Base-by-base conservation (phyloP, 257 asterid genomes). In the Salvia miltiorrhiza region DNA sequence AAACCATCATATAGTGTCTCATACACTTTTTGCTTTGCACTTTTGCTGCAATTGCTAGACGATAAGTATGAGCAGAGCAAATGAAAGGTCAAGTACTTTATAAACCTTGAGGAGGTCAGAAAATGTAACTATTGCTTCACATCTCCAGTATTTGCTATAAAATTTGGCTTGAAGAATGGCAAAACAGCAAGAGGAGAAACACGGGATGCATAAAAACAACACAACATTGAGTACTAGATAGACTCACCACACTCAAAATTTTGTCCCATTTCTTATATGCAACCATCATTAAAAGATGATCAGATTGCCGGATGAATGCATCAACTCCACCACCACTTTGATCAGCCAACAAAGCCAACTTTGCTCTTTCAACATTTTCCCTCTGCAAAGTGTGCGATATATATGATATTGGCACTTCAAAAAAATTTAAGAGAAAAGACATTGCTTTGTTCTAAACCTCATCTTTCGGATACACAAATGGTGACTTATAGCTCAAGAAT, bases 401-500 rank as follows among this genome's bases (percentile, higher is more conserved):
- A 78, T 4, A 66, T 43, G 26, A 76, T 11, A 65, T 44, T 68
- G 63, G 43, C 45, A 77, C 47, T 72, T 52, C 72, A 49, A 19
- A 67, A 37, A 43, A 39, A 47, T 40, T 16, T 32, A 63, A 65
- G 24, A 55, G 45, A 57, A 74, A 65, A 41, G 7, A 37, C 14
- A 70, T 43, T 56, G 75, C 12, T 48, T 33, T 58, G 60, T 41
- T 21, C 44, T 56, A 76, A 78, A 90, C 99, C 99, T 93, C 99
- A 73, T 93, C 97, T 85, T 87, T 90, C 32, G 96, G 99, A 76
- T 88, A 86, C 61, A 87, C 84, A 82, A 93, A 93, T 26, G 99
- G 99, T 17, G 96, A 87, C 81, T 93, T 93, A 83, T 90, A 83
- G 89, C 99, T 93, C 83, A 93, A 76, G 77, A 88, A 93, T 65